These are phyloP conservation scores for Barbatosphaeria neglecta DNA, from an alignment of 495 filamentous ascomycete genomes.

Conservation along the genomic window DNA sequence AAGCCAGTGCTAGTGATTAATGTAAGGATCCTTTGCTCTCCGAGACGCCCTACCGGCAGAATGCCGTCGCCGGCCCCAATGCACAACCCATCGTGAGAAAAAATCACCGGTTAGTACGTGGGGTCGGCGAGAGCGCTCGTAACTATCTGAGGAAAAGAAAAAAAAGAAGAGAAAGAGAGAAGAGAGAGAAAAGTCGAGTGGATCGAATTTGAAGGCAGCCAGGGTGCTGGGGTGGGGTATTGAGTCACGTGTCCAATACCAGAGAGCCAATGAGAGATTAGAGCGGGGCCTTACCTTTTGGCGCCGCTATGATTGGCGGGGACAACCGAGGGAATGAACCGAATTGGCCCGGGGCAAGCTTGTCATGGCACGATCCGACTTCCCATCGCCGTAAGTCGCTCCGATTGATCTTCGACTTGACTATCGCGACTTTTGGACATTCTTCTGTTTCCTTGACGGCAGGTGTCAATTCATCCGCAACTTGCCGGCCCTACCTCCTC, in stretches of 20 bases:
- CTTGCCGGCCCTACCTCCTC: slow-evolving; percentile 1
- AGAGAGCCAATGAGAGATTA: no score
- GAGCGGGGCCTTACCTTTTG: background rate
- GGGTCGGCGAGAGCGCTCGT: slow-evolving; percentile 30
- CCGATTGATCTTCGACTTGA: background rate
- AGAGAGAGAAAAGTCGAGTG: slow-evolving; percentile 12
- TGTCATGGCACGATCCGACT: no score
- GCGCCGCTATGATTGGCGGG: slow-evolving; percentile 13
- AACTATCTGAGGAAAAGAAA: slow-evolving; percentile 38
- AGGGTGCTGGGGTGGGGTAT: background rate
- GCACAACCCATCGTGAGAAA: slow-evolving; percentile 18
- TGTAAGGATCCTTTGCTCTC: slow-evolving; percentile 46
- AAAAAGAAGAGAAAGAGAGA: slow-evolving; percentile 10
- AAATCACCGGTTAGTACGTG: slow-evolving; percentile 14
- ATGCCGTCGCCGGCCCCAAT: slow-evolving; percentile 19
- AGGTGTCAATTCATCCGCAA: no score
- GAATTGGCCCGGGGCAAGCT: no score
- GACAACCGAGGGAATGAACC: slow-evolving; percentile 21
- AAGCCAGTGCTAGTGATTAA: slow-evolving; percentile 44
- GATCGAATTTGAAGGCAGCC: slow-evolving; percentile 15
- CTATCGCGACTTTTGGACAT: no score
- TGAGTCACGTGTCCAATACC: slow-evolving; percentile 8
- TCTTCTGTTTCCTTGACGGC: no score
- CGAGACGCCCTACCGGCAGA: slow-evolving; percentile 25
- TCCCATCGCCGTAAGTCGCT: no score